Base-by-base conservation (phyloP, 768 basidiomycete species). In the Cyathus striatus region DNA sequence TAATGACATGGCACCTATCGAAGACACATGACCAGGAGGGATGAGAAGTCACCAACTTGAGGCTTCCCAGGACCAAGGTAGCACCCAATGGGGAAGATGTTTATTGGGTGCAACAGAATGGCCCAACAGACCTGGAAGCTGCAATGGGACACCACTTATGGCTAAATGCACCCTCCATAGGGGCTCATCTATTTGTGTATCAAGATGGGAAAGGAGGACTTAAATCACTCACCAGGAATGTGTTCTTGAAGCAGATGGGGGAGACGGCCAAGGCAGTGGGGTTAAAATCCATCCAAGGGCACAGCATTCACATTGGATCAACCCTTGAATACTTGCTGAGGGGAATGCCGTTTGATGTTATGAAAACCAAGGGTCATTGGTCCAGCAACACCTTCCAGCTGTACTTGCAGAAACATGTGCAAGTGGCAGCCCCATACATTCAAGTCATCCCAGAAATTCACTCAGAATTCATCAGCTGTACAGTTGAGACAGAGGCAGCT, bases 311-410 rank as follows among this genome's bases (percentile, higher is more conserved):
- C 43, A 51, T 51, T 49, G 53, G 55, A 14, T 24, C 55, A 6
- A 66, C 63, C 1, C 49, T 68, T 1, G 58, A 63, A 42, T 67
- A 64, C 44, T 54, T 68, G 1, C 57, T 69, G 6, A 46, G 54
- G 2, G 59, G 61, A 1, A 33, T 59, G 0, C 59, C 65, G 2
- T 60, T 69, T 38, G 59, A 65, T n/a, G n/a, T n/a, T n/a, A n/a
- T n/a, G n/a, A n/a, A n/a, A n/a, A n/a, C n/a, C n/a, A n/a, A n/a
- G n/a, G 2, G 59, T 60, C 1, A 57, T 0, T 70, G 66, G 68
- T 35, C 39, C 0, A 59, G 62, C 41, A 52, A 65, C 3, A 48
- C 57, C 1, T 66, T 47, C 43, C 41, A 46, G 44, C 25, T 49
- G 40, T 40, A 30, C 23, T 39, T 40, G 10, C 21, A 27, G 9